phyloP scores from a whole-genome alignment of 169 alveolate genomes.

The Plasmodium fragile region DNA sequence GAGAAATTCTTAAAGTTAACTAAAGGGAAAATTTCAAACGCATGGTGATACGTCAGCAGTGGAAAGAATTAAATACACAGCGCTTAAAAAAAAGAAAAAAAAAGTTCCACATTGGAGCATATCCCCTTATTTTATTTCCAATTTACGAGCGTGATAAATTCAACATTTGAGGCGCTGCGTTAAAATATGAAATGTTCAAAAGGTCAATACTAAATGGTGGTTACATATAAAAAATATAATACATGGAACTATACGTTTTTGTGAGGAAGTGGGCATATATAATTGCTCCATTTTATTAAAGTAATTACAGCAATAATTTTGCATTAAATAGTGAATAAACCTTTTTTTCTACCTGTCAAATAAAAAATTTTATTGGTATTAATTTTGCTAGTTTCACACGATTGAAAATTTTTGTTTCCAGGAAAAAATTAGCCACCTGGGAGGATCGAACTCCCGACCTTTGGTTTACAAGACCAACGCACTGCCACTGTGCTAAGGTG shows the following conservation, averaged over 20 bases:
- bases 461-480: constrained; percentile 94
- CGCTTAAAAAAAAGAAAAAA: background rate
- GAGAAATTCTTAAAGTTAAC: background rate
- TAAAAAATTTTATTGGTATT: too few species aligned
- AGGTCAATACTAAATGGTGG: background rate
- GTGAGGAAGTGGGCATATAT: background rate
- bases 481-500: constrained; percentile 94
- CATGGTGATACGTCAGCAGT: background rate
- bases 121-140: background rate
- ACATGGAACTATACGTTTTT: background rate
- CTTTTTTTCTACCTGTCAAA: too few species aligned
- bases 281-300: background rate
- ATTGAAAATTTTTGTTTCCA: background rate
- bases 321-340: background rate
- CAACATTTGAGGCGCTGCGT: background rate
- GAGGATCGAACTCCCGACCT: constrained; percentile 95
- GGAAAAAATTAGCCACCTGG: constrained; percentile 88
- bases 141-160: background rate
- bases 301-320: too few species aligned
- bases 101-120: background rate
- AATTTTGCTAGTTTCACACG: background rate
- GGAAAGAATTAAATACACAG: background rate
- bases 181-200: background rate
- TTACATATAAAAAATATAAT: too few species aligned
- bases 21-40: background rate